A percentile compares a stretch with the other conserved stretches of the same genome.
Conservation (phyloP, 306 rosid genomes). For the Quercus glauca region DNA sequence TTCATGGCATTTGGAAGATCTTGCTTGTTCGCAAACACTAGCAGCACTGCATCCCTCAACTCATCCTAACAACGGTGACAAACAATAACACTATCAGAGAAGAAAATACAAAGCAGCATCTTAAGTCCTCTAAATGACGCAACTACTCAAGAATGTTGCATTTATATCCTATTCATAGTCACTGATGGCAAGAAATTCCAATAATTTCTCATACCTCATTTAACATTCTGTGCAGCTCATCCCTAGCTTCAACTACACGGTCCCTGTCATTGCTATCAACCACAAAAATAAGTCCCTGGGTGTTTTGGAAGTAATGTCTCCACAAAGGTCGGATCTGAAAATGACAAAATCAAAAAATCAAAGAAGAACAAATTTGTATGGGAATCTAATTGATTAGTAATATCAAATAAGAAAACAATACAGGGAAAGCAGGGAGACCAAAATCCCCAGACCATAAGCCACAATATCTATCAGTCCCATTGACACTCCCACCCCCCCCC, state of each 20-base stretch:
- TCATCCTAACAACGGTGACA: conserved; percentile 56
- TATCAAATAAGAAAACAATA: neutral
- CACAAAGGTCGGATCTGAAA: conserved; percentile 81
- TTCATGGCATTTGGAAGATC: conserved; percentile 96
- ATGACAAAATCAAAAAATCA: neutral
- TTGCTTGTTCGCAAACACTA: conserved; percentile 87
- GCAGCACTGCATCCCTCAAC: conserved; percentile 83
- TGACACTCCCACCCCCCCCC: neutral
- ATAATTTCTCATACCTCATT: conserved; percentile 52
- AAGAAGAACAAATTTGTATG: neutral
- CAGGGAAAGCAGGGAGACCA: neutral
- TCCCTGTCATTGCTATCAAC: conserved; percentile 85
- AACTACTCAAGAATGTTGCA: neutral
- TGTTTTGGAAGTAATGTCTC: conserved; percentile 89
- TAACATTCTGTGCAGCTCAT: conserved; percentile 85
- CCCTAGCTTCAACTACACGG: conserved; percentile 84
- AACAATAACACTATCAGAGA: conserved; percentile 1
- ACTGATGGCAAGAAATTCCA: neutral
- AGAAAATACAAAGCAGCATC: conserved; percentile 2
- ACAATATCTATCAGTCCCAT: neutral
- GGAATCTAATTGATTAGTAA: neutral
- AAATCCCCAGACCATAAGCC: neutral
- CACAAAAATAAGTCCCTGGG: conserved; percentile 84
- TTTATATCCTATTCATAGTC: neutral
- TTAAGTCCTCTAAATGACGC: neutral